Base-by-base conservation (phyloP, 176 grass and related monocot genomes). In the Ampelocalamus luodianensis region DNA sequence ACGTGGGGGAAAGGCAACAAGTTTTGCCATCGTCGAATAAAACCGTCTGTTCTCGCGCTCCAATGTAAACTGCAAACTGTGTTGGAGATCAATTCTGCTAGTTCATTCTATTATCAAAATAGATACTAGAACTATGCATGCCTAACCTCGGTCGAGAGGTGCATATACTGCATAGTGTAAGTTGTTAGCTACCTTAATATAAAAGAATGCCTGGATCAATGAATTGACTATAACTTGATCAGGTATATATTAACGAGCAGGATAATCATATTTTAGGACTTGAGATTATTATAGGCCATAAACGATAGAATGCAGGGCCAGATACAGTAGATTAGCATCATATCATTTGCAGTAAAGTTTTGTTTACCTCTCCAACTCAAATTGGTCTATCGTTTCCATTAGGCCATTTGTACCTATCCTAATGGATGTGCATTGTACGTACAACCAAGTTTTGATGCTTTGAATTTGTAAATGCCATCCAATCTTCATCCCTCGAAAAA, bases 251-350 rank as follows among this genome's bases (percentile, higher is more conserved):
- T 75, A 85, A 22, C 14, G 7, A 69, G 82, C 82, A 76, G 65
- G 87, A 63, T 85, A 89, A 85, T 61, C 76, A 39, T 85, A 85
- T 14, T 79, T 53, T 84, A 79, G 58, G 81, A 84, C 75, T 36
- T 12, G 24, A 39, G 6, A 64, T 48, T 48, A 36, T 39, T 69
- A 59, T 46, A 85, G 24, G 58, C 61, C 63, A 43, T 12, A 43
- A 48, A 39, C 45, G 43, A 77, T 77, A 38, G 11, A 67, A 73
- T 16, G 14, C 39, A 39, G 42, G 68, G 82, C 14, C 68, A 74
- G 32, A 39, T 68, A 77, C 87, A 39, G 59, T 66, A 16, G 51
- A 77, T 71, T 61, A 78, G 48, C 43, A 34, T 43, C 8, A 60
- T 68, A 34, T 43, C 8, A 60, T 67, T 45, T 49, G 50, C 27